Base-by-base conservation (phyloP, 495 filamentous ascomycete genomes). In the Aspergillus avenaceus region DNA sequence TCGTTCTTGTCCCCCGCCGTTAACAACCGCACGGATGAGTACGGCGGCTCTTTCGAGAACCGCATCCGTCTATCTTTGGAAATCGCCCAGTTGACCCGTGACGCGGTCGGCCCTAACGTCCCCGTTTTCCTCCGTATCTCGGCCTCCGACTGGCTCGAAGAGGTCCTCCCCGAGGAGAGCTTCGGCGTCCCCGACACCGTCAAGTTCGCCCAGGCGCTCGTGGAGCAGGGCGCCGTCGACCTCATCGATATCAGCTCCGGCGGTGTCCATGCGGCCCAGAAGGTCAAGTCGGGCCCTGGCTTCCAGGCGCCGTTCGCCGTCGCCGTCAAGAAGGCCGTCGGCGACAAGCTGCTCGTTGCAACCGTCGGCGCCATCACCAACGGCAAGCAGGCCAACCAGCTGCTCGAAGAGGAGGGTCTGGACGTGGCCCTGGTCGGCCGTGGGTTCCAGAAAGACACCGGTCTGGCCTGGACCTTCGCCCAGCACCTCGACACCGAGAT, bases 241-340 rank as follows among this genome's bases (percentile, higher is more conserved):
- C 55, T 88, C 25, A 62, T 90, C 8, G 86, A 90, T 60, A 75
- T 88, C 18, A 81, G 76, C 28, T 72, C 70, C 7, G 86, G 83
- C 26, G 86, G 84, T 12, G 72, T 79, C 14, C 76, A 86, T 54
- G 55, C 74, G 0, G 60, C 60, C 13, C 84, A 88, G 66, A 80
- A 82, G 59, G 67, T 87, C 44, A 72, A 78, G 26, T 46, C 62
- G 0, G 73, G 74, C 0, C 79, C 80, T 11, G 84, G 70, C 0
- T 89, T 87, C 71, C 87, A 91, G 66, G 80, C 76, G 6, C 76
- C 74, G 14, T 83, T 84, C 48, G 76, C 86, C 1, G 66, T 77
- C 13, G 76, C 69, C 11, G 72, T 88, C n/a, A 80, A 84, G 69
- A 73, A 83, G 59, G 81, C 78, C 8, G 70, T 87, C 14, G 83